These are phyloP conservation scores for Jacaranda mimosifolia DNA, from an alignment of 257 asterid genomes.

Conservation along the genomic window DNA sequence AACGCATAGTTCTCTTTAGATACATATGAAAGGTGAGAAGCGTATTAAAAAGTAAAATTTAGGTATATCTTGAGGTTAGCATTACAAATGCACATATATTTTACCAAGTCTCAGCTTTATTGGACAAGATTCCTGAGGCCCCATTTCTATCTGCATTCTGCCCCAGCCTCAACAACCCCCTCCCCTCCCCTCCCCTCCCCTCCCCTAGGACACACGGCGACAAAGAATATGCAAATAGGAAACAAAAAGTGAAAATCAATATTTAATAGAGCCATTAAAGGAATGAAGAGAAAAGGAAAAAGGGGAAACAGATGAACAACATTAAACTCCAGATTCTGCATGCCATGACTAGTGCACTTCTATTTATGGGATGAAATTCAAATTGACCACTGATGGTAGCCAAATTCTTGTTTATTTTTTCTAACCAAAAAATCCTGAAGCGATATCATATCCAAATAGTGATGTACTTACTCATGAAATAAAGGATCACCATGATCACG, in stretches of 20 bases:
- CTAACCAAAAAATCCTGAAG: not conserved
- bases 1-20: conserved; percentile 15
- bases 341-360: not conserved
- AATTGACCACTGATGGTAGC: conserved; percentile 1
- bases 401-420: not conserved
- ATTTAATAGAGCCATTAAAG: conserved; percentile 2
- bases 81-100: not conserved
- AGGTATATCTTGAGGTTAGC: not conserved
- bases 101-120: not conserved
- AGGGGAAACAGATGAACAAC: not conserved
- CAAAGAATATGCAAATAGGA: not conserved
- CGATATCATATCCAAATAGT: conserved; percentile 19
- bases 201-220: not conserved
- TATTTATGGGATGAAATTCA: conserved; percentile 1
- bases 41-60: not conserved
- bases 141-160: not conserved
- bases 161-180: not conserved
- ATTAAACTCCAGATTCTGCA: conserved; percentile 1
- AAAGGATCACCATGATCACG: conserved; percentile 93
- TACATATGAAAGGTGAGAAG: no score
- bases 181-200: not conserved
- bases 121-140: not conserved
- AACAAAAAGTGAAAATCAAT: not conserved
- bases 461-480: conserved; percentile 83
- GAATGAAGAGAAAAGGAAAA: not conserved